phyloP scores from a whole-genome alignment of 768 basidiomycete genomes.

The Galerina marginata region DNA sequence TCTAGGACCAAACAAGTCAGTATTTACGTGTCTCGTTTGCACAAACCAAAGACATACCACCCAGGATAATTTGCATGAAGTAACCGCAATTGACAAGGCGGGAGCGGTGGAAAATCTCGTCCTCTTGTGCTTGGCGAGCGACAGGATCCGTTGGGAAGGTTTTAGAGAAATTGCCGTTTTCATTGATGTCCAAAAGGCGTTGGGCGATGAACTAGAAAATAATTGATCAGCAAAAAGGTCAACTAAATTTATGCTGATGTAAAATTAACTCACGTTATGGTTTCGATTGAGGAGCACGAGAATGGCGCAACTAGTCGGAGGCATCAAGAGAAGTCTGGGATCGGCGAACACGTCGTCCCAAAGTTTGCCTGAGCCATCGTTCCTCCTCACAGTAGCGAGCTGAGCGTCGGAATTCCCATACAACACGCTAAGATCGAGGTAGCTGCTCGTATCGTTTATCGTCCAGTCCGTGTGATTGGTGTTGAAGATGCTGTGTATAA shows the following conservation, averaged over 20 bases:
- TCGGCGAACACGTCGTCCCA: slow-evolving; percentile 76
- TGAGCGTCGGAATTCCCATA: slow-evolving; percentile 64
- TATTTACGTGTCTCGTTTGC: background rate
- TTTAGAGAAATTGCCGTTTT: slow-evolving; percentile 51
- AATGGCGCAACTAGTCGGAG: slow-evolving; percentile 71
- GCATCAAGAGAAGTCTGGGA: slow-evolving; percentile 67
- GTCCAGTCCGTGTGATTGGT: slow-evolving; percentile 52
- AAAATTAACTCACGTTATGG: slow-evolving; percentile 60
- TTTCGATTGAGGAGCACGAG: slow-evolving; percentile 74
- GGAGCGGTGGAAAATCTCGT: slow-evolving; percentile 77
- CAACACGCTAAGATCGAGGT: slow-evolving; percentile 76
- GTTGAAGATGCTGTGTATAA: slow-evolving; percentile 78
- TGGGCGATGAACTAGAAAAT: slow-evolving; percentile 67
- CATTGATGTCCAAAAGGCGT: slow-evolving; percentile 72
- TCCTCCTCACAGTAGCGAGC: slow-evolving; percentile 56
- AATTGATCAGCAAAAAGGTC: background rate
- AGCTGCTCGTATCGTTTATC: slow-evolving; percentile 71
- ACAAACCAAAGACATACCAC: slow-evolving; percentile 36
- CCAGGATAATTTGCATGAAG: slow-evolving; percentile 73
- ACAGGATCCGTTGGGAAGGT: slow-evolving; percentile 27
- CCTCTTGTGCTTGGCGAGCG: slow-evolving; percentile 55
- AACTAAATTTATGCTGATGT: background rate
- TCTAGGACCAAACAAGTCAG: slow-evolving; percentile 37
- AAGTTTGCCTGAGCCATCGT: slow-evolving; percentile 72
- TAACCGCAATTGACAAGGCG: slow-evolving; percentile 76